A percentile compares a stretch with the other conserved stretches of the same genome.
phyloP scores from a whole-genome alignment of 345 rosid genomes.

The Jatropha curcas region DNA sequence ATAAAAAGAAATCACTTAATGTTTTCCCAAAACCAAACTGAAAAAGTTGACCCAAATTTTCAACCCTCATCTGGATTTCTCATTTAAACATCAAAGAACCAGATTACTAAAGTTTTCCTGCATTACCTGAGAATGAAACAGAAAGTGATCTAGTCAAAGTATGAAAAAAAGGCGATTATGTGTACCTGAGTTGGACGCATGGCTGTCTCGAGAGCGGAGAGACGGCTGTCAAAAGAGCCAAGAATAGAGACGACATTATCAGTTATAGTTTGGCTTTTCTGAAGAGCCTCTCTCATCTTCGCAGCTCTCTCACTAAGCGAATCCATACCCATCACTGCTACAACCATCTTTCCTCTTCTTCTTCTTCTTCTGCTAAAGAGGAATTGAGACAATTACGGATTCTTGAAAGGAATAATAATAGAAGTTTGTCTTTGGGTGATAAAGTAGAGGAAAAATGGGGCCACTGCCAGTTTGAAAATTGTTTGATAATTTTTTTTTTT shows the following conservation, averaged over 20 bases:
- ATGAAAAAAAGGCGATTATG: neutral
- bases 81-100: neutral
- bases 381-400: neutral
- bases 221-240: constrained; percentile 96
- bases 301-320: constrained; percentile 72
- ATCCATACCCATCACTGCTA: constrained; percentile 56
- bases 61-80: constrained; percentile 3
- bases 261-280: constrained; percentile 83
- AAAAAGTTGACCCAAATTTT: neutral
- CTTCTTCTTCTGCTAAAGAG: neutral
- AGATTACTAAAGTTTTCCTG: neutral
- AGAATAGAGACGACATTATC: constrained; percentile 86
- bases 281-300: constrained; percentile 79
- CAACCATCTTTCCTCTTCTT: constrained; percentile 29
- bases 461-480: no score
- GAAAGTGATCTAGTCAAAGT: neutral
- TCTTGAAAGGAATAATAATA: no score
- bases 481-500: no score
- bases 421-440: no score
- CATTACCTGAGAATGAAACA: constrained; percentile 1
- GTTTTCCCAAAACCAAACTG: neutral
- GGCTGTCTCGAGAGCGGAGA: constrained; percentile 97
- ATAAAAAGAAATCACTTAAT: neutral
- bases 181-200: constrained; percentile 98
- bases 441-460: no score